Percentiles rank a stretch among this genome's conserved stretches.
Conservation (phyloP, 75 land plant species). For the Cunninghamia lanceolata region DNA sequence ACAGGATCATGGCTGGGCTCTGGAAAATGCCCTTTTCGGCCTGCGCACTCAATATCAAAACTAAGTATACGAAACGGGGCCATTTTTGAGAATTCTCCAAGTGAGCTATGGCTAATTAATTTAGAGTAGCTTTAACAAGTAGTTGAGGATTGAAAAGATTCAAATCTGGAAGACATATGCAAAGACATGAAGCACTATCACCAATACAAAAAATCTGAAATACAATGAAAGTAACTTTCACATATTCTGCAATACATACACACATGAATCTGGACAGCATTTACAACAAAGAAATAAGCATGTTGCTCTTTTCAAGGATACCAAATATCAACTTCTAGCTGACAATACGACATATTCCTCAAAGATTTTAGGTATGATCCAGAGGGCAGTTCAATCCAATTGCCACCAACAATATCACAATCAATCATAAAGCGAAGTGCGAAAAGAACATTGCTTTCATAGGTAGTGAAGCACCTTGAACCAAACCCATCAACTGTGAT, state of each 20-base stretch:
- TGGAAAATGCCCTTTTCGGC: constrained; percentile 99
- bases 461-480: constrained; percentile 75
- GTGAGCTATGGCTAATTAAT: constrained; percentile 80
- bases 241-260: neutral
- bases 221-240: neutral
- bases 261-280: constrained; percentile 4
- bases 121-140: constrained; percentile 58
- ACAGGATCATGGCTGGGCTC: constrained; percentile 98
- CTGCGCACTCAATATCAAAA: constrained; percentile 99
- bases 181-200: constrained; percentile 5
- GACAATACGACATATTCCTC: constrained; percentile 72
- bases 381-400: constrained; percentile 93
- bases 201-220: neutral
- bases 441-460: constrained; percentile 98
- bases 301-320: constrained; percentile 48
- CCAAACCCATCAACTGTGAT: constrained; percentile 88
- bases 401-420: constrained; percentile 94
- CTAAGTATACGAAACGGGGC: constrained; percentile 98
- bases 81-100: constrained; percentile 91
- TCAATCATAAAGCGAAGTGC: constrained; percentile 99
- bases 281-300: neutral
- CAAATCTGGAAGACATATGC: neutral
- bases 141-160: constrained; percentile 17
- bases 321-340: constrained; percentile 88
- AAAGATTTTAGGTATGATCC: constrained; percentile 56